These are phyloP conservation scores for Pseudozyma sp. DNA, from an alignment of 1,284 basidiomycete genomes.

Conservation along the genomic window DNA sequence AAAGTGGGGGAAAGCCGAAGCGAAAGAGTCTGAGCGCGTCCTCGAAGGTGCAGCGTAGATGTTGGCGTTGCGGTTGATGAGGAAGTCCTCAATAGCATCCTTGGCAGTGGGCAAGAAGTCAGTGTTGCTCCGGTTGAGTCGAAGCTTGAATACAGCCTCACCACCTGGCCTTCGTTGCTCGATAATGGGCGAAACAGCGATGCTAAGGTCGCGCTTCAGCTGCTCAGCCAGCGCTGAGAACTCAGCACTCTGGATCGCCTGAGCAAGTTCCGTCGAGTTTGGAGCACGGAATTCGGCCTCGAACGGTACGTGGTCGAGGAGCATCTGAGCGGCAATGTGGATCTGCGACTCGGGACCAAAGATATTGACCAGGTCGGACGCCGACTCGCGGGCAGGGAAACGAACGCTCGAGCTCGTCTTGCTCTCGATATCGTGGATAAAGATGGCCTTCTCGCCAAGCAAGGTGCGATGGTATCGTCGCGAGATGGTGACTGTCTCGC, in stretches of 20 bases:
- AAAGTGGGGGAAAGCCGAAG: slow-evolving; percentile 95
- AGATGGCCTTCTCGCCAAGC: slow-evolving; percentile 94
- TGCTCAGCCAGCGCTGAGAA: slow-evolving; percentile 86
- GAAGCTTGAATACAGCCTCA: slow-evolving; percentile 89
- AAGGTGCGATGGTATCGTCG: slow-evolving; percentile 93
- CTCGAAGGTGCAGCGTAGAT: slow-evolving; percentile 70
- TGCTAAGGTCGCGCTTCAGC: slow-evolving; percentile 92
- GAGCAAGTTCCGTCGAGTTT: slow-evolving; percentile 78
- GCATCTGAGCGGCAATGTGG: slow-evolving; percentile 94
- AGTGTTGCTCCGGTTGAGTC: slow-evolving; percentile 82
- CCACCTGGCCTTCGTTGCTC: slow-evolving; percentile 68
- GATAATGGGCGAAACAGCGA: slow-evolving; percentile 82
- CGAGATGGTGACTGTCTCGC: slow-evolving; percentile 91
- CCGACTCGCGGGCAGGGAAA: slow-evolving; percentile 95
- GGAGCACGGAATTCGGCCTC: slow-evolving; percentile 95
- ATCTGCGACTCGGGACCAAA: slow-evolving; percentile 97
- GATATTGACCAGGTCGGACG: slow-evolving; percentile 88
- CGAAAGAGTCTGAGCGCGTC: slow-evolving; percentile 83
- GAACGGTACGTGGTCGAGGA: slow-evolving; percentile 93
- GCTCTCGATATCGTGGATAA: slow-evolving; percentile 94
- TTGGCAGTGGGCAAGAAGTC: slow-evolving; percentile 87
- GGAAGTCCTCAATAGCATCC: slow-evolving; percentile 92
- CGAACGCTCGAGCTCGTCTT: slow-evolving; percentile 95
- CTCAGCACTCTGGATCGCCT: slow-evolving; percentile 80
- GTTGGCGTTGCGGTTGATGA: slow-evolving; percentile 79